These are phyloP conservation scores for Chlorella sp. DNA, from an alignment of 139 green algal species.

Conservation along the genomic window DNA sequence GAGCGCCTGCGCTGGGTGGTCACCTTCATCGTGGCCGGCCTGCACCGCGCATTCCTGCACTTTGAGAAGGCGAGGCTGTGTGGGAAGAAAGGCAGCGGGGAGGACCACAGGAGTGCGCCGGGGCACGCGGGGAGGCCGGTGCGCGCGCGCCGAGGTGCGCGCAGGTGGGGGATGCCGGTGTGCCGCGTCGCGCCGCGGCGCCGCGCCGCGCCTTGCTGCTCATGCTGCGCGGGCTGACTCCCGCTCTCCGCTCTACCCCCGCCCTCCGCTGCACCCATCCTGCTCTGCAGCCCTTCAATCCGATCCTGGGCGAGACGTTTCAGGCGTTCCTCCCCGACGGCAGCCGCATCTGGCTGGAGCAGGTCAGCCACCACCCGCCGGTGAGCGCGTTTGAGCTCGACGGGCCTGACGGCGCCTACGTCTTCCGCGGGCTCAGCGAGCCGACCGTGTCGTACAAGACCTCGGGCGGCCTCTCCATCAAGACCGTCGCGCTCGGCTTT, in stretches of 20 bases:
- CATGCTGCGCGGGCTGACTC: no score
- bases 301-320: constrained; percentile 89
- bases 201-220: no score
- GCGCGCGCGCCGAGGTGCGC: no score
- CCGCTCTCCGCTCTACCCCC: no score
- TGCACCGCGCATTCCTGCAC: no score
- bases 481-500: constrained; percentile 69
- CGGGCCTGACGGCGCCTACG: constrained; percentile 58
- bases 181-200: no score
- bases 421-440: constrained; percentile 71
- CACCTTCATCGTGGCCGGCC: constrained; percentile 75
- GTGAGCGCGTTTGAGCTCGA: constrained; percentile 78
- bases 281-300: constrained; percentile 94
- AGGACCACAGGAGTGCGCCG: no score
- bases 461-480: constrained; percentile 77
- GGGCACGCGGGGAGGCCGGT: no score
- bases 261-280: no score
- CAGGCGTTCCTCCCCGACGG: constrained; percentile 64
- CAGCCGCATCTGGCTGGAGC: constrained; percentile 74
- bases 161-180: no score
- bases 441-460: constrained; percentile 69
- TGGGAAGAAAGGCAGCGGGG: no score
- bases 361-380: constrained; percentile 77
- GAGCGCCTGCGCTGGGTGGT: constrained; percentile 72
- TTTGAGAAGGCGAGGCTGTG: no score